Evolutionary conservation across 148 eudicot genomes (phyloP), one percentile per base, ranked within the genome.

Genomic region (Persicaria maculosa): DNA sequence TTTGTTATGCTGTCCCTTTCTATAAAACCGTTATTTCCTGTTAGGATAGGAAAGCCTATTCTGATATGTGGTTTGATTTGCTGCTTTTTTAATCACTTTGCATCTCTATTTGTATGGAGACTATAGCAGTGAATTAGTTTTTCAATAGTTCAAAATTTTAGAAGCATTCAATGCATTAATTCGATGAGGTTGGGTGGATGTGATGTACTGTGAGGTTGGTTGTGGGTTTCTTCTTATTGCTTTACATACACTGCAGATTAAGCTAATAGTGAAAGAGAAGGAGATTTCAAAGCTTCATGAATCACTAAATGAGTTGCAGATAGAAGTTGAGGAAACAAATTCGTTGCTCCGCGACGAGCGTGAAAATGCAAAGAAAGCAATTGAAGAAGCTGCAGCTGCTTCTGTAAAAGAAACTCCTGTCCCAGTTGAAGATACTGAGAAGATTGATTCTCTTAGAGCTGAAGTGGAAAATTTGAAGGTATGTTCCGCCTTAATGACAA

Each of bases 391-490:
- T 47, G 67, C 77, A 74, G 65, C 84, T 16, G 79, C 86, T 5
- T 75, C 62, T 87, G 86, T 69, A 31, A 31, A 31, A 31, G 40
- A 31, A 31, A 31, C 40, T 31, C 40, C 40, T 31, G 89, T 86
- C 57, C 78, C 85, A 55, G 87, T 85, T 58, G 89, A 88, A 78
- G 90, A 92, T 79, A 85, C 90, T 50, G 84, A 77, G 72, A 83
- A 87, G 71, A 77, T 84, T 77, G 93, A 85, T 64, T 78, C 84
- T 71, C 77, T 92, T 36, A 81, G 78, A 68, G 84, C 80, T 52
- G 93, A 92, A 83, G 83, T 90, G 81, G 86, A 90, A 70, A 82
- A 79, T 68, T 77, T 93, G 76, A 87, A 93, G 93, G 97, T 93
- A 83, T 73, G 45, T 31, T 69, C n/a, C 2, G 36, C 19, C 8